These are phyloP conservation scores for Clarireedia hainanense DNA, from an alignment of 2,329 filamentous ascomycete genomes.

Conservation along the genomic window DNA sequence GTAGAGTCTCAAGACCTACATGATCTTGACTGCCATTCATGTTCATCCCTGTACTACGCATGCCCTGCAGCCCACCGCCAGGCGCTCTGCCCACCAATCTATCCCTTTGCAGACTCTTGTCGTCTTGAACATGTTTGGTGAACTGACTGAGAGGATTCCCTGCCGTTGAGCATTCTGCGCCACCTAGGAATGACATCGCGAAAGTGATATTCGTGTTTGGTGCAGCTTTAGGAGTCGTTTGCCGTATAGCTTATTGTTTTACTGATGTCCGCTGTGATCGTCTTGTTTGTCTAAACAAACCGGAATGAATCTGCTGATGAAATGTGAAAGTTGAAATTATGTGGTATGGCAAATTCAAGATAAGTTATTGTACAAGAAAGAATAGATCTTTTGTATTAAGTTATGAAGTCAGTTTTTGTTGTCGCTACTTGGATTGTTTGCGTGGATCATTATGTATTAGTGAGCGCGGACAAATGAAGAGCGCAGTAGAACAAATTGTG, in stretches of 20 bases:
- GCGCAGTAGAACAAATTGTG: background rate
- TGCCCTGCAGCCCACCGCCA: conserved; percentile 63
- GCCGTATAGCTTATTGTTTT: background rate
- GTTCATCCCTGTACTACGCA: conserved; percentile 56
- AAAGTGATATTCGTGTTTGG: background rate
- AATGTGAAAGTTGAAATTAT: background rate
- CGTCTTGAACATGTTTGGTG: conserved; percentile 92
- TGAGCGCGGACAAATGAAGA: background rate
- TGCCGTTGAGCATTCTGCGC: conserved; percentile 92
- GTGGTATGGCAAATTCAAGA: background rate
- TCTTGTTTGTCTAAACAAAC: background rate
- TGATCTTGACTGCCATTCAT: conserved; percentile 57
- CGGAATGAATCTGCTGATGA: background rate
- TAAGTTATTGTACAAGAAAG: conserved; percentile 6
- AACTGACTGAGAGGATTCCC: conserved; percentile 96
- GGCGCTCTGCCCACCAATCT: conserved; percentile 71
- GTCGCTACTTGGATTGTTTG: background rate
- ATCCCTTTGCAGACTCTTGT: conserved; percentile 90
- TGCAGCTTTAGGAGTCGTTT: background rate
- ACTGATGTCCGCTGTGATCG: background rate
- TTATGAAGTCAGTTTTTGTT: background rate
- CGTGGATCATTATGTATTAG: background rate
- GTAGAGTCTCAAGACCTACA: conserved; percentile 34
- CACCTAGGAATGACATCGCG: conserved; percentile 87
- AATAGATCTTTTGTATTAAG: background rate